Evolutionary conservation across 257 asterid genomes (phyloP).

Genomic region (Verbena officinalis): DNA sequence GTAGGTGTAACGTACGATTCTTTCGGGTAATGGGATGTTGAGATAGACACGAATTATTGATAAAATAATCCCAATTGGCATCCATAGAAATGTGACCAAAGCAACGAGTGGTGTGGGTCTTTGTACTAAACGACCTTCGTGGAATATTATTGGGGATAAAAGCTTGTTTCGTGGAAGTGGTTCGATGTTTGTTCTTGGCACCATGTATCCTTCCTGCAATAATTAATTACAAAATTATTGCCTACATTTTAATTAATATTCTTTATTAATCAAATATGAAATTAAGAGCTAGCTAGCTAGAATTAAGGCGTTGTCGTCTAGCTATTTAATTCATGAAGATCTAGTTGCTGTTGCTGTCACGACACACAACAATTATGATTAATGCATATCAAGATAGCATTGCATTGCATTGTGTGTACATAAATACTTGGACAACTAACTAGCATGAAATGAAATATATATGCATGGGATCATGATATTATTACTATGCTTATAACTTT

Average conservation of each 20-base stretch:
- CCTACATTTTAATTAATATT: too few species aligned
- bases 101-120: slow-evolving; percentile 80
- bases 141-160: slow-evolving; percentile 71
- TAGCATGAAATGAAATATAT: slow-evolving; percentile 25
- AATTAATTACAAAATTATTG: too few species aligned
- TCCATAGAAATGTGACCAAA: slow-evolving; percentile 66
- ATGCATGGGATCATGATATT: slow-evolving; percentile 35
- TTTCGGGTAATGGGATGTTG: slow-evolving; percentile 69
- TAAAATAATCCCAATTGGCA: slow-evolving; percentile 72
- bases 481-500: slow-evolving; percentile 10
- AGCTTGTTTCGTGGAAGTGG: slow-evolving; percentile 73
- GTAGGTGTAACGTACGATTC: slow-evolving; percentile 62
- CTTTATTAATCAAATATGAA: too few species aligned
- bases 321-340: too few species aligned
- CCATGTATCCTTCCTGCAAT: slow-evolving; percentile 81
- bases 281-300: too few species aligned
- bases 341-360: too few species aligned
- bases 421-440: slow-evolving; percentile 6
- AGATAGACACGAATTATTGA: slow-evolving; percentile 63
- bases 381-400: not conserved
- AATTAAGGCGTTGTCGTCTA: too few species aligned
- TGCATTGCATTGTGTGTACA: not conserved
- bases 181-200: slow-evolving; percentile 50
- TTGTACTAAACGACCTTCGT: slow-evolving; percentile 85
- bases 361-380: too few species aligned